phyloP scores from a whole-genome alignment of 2,329 filamentous ascomycete species.

The Colletotrichum plurivorum region DNA sequence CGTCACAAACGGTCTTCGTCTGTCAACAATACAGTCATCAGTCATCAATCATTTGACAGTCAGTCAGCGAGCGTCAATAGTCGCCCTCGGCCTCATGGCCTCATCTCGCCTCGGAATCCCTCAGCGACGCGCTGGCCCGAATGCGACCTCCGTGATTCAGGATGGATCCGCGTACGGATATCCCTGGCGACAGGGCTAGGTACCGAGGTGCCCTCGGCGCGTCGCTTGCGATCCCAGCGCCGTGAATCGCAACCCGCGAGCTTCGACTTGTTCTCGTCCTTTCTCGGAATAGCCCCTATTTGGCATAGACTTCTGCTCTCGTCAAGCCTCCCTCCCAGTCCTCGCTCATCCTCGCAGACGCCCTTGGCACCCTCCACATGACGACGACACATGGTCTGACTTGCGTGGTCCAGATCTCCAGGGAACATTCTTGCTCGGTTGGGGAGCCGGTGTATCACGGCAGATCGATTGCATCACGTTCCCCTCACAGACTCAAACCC shows the following conservation, averaged over 20 bases:
- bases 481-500: neutral
- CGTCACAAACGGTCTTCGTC: neutral
- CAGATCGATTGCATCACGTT: constrained; percentile 1
- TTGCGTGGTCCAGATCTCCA: neutral
- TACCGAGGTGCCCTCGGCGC: neutral
- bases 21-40: neutral
- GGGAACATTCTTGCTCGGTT: constrained; percentile 23
- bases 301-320: constrained; percentile 21
- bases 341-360: neutral
- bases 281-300: constrained; percentile 22
- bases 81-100: neutral
- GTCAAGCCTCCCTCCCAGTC: constrained; percentile 8
- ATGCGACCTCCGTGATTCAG: neutral
- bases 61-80: constrained; percentile 4
- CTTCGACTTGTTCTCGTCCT: neutral
- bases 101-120: neutral
- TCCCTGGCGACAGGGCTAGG: too few relatives aligned
- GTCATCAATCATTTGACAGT: too few relatives aligned
- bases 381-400: constrained; percentile 7
- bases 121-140: constrained; percentile 4
- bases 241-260: constrained; percentile 14
- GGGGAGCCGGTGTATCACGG: constrained; percentile 18
- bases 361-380: constrained; percentile 1
- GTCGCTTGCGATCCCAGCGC: constrained; percentile 10
- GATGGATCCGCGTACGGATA: neutral